Percentiles rank a stretch among this genome's conserved stretches.
These are phyloP conservation scores for Trichophyton benhamiae DNA, from an alignment of 2,329 filamentous ascomycete species.

Conservation along the genomic window DNA sequence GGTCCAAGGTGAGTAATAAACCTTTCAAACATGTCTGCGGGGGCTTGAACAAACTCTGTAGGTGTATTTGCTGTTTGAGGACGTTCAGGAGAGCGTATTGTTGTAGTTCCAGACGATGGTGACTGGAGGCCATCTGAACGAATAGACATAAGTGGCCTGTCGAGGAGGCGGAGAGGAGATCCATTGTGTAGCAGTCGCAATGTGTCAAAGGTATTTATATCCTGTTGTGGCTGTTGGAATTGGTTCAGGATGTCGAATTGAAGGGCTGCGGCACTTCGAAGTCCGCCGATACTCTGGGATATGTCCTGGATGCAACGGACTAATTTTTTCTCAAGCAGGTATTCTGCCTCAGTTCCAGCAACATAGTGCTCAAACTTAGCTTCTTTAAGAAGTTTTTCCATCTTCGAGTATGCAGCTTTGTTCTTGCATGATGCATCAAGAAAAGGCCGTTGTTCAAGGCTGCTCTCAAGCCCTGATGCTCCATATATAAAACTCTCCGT, in stretches of 20 bases:
- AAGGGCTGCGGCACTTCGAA: constrained; percentile 77
- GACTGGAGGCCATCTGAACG: background rate
- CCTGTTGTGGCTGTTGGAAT: constrained; percentile 18
- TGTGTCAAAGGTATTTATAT: background rate
- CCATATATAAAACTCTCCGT: constrained; percentile 74
- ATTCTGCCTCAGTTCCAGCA: constrained; percentile 64
- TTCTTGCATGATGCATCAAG: constrained; percentile 50
- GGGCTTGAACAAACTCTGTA: constrained; percentile 21
- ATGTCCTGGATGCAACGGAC: constrained; percentile 75
- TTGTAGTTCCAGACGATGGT: constrained; percentile 8
- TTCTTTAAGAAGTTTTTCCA: constrained; percentile 69
- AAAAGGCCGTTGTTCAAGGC: constrained; percentile 57
- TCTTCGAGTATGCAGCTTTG: constrained; percentile 52
- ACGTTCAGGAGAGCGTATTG: background rate
- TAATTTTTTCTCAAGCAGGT: constrained; percentile 64
- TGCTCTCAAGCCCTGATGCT: constrained; percentile 48
- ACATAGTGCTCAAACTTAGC: constrained; percentile 83
- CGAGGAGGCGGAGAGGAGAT: constrained; percentile 5
- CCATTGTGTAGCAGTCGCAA: constrained; percentile 6
- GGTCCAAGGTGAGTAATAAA: constrained; percentile 85
- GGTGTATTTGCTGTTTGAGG: background rate
- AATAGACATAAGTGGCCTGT: background rate
- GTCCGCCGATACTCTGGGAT: constrained; percentile 76
- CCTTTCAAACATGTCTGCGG: constrained; percentile 77
- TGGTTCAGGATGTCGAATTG: constrained; percentile 77